phyloP scores from a whole-genome alignment of 2,329 filamentous ascomycete genomes.

The Alternaria incomplexa region DNA sequence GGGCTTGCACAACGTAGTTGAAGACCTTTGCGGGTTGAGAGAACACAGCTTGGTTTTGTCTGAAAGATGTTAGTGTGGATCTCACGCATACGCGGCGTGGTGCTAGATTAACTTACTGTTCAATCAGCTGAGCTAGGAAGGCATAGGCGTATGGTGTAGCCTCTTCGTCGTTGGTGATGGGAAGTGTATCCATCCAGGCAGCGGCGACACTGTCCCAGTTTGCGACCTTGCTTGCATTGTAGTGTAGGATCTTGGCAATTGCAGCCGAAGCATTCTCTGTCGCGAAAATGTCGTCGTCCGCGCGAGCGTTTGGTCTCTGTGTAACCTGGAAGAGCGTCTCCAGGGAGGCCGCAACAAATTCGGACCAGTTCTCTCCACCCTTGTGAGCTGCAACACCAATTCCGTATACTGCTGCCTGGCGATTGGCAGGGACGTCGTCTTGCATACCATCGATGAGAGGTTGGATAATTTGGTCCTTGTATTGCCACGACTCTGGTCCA shows the following conservation, averaged over 20 bases:
- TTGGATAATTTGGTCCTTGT: slow-evolving; percentile 83
- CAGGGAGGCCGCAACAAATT: slow-evolving; percentile 81
- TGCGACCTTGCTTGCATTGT: slow-evolving; percentile 76
- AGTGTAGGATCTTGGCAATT: slow-evolving; percentile 96
- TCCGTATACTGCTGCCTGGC: slow-evolving; percentile 94
- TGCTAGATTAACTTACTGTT: slow-evolving; percentile 75
- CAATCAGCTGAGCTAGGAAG: slow-evolving; percentile 88
- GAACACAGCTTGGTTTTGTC: slow-evolving; percentile 83
- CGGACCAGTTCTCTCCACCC: slow-evolving; percentile 84
- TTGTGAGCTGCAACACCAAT: slow-evolving; percentile 95
- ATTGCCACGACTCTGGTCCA: slow-evolving; percentile 84
- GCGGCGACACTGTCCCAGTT: slow-evolving; percentile 77
- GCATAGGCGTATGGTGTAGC: slow-evolving; percentile 95
- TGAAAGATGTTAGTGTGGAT: slow-evolving; percentile 46
- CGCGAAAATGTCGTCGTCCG: slow-evolving; percentile 93
- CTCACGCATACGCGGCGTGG: background rate
- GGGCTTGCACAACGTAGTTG: slow-evolving; percentile 81
- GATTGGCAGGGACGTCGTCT: slow-evolving; percentile 85
- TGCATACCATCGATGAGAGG: slow-evolving; percentile 86
- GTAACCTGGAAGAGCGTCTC: slow-evolving; percentile 85
- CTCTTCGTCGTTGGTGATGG: slow-evolving; percentile 94
- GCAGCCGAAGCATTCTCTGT: slow-evolving; percentile 97
- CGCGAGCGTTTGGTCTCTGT: slow-evolving; percentile 79
- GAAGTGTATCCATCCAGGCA: slow-evolving; percentile 91
- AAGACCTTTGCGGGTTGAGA: slow-evolving; percentile 82